A percentile compares a stretch with the other conserved stretches of the same genome.
phyloP scores from a whole-genome alignment of 495 filamentous ascomycete genomes.

The Penicillium antarcticum region DNA sequence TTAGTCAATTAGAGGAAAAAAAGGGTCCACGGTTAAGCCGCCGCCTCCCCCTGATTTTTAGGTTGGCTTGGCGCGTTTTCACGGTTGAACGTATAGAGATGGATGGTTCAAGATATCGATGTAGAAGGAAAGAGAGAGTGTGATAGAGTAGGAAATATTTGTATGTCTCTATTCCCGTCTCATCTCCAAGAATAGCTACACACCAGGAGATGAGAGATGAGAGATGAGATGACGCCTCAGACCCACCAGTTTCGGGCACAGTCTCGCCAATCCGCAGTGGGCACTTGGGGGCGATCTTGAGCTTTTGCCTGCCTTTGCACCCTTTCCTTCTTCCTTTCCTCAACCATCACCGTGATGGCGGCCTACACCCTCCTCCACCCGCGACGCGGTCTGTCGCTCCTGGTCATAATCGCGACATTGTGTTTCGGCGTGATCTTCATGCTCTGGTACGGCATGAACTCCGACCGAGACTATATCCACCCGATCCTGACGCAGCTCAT shows the following conservation, averaged over 20 bases:
- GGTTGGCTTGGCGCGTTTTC: not conserved
- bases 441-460: slow-evolving; percentile 42
- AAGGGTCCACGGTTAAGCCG: no score
- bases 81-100: no score
- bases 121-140: no score
- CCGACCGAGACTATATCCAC: slow-evolving; percentile 35
- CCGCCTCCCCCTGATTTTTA: no score
- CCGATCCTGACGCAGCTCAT: slow-evolving; percentile 38
- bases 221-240: not conserved
- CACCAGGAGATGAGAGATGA: no score
- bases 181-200: not conserved
- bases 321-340: not conserved
- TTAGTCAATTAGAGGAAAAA: no score
- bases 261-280: not conserved
- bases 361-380: slow-evolving; percentile 23
- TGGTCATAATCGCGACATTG: slow-evolving; percentile 21
- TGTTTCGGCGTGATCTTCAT: slow-evolving; percentile 15
- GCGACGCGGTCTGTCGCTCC: slow-evolving; percentile 21
- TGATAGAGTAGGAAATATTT: not conserved
- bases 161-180: not conserved
- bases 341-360: slow-evolving; percentile 15
- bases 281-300: slow-evolving; percentile 1
- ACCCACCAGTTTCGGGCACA: not conserved
- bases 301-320: not conserved
- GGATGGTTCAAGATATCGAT: no score